Conservation (phyloP, 768 basidiomycete genomes). For the Chalciporus pseudorubinellus region DNA sequence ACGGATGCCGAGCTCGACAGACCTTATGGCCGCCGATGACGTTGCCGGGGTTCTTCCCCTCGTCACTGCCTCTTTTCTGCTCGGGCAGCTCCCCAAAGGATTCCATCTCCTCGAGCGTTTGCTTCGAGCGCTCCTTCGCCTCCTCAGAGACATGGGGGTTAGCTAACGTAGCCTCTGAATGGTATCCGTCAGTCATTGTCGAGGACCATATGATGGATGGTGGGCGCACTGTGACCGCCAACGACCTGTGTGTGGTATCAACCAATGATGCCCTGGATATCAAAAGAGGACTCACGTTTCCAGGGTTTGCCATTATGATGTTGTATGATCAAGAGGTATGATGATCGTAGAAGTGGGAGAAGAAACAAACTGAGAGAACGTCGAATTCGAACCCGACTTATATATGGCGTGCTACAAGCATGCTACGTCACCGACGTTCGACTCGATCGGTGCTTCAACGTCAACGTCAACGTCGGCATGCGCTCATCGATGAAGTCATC, state of each 20-base stretch:
- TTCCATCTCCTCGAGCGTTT: slow-evolving; percentile 25
- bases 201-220: background rate
- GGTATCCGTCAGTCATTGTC: background rate
- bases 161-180: slow-evolving; percentile 22
- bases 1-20: background rate
- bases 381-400: background rate
- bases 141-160: slow-evolving; percentile 27
- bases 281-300: slow-evolving; percentile 15
- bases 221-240: slow-evolving; percentile 12
- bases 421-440: slow-evolving; percentile 10
- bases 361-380: background rate
- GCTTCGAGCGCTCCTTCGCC: slow-evolving; percentile 23
- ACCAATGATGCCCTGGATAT: background rate
- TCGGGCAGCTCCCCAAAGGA: slow-evolving; percentile 12
- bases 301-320: slow-evolving; percentile 11
- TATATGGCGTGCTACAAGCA: slow-evolving; percentile 9
- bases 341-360: background rate
- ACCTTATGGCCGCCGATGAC: slow-evolving; percentile 25
- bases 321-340: background rate
- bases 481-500: slow-evolving; percentile 11
- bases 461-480: no score
- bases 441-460: no score
- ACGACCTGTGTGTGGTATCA: slow-evolving; percentile 10
- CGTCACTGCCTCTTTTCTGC: slow-evolving; percentile 1
- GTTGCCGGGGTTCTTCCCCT: slow-evolving; percentile 16